Evolutionary conservation across 345 rosid species (phyloP).

Genomic region (Jatropha curcas): DNA sequence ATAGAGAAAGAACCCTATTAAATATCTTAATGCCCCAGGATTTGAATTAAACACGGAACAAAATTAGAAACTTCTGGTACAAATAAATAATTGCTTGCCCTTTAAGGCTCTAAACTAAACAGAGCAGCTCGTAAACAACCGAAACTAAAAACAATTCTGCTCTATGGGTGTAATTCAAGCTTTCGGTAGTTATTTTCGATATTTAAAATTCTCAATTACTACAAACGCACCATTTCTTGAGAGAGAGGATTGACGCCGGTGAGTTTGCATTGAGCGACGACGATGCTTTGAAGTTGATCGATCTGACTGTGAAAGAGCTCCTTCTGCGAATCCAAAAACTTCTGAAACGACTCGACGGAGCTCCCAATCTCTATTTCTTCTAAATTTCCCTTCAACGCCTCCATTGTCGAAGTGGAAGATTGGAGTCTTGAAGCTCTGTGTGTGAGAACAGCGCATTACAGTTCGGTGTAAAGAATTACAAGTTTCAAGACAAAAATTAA

Average conservation of each 20-base stretch:
- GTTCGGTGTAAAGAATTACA: background rate
- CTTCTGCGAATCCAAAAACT: constrained; percentile 63
- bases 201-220: background rate
- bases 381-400: constrained; percentile 23
- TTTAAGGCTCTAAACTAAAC: background rate
- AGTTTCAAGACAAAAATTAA: background rate
- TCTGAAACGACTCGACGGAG: constrained; percentile 62
- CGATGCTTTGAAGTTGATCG: constrained; percentile 75
- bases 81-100: background rate
- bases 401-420: constrained; percentile 24
- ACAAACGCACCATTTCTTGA: constrained; percentile 82
- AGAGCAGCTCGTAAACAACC: background rate
- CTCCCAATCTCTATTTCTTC: constrained; percentile 51
- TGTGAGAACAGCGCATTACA: constrained; percentile 28
- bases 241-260: constrained; percentile 99
- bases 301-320: constrained; percentile 81
- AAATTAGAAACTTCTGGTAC: background rate
- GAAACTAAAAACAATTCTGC: background rate
- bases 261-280: constrained; percentile 85
- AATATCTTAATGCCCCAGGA: background rate
- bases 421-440: constrained; percentile 8
- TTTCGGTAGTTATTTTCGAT: background rate
- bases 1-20: background rate
- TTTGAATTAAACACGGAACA: constrained; percentile 9
- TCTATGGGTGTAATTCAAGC: background rate